A percentile compares a stretch with the other conserved stretches of the same genome.
phyloP scores from a whole-genome alignment of 495 filamentous ascomycete genomes.

The Aspergillus ellipticus region DNA sequence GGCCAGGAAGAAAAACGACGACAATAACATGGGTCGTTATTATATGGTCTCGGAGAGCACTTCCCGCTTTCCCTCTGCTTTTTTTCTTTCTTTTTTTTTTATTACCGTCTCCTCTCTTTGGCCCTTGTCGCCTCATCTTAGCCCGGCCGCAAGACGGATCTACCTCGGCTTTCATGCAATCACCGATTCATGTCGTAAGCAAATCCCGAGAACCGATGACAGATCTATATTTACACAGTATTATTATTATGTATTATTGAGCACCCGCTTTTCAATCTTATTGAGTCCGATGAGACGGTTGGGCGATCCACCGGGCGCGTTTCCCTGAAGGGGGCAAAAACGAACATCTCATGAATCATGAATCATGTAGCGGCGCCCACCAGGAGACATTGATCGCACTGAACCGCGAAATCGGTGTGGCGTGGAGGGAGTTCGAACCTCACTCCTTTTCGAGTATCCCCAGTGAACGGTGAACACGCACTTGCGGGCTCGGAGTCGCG shows the following conservation, averaged over 20 bases:
- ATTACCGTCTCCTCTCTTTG: background rate
- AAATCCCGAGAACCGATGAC: slow-evolving; percentile 4
- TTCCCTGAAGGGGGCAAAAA: background rate
- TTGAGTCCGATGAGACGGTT: background rate
- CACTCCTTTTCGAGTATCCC: background rate
- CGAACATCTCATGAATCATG: background rate
- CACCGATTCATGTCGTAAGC: background rate
- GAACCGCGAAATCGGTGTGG: background rate
- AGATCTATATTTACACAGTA: background rate
- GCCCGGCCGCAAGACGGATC: slow-evolving; percentile 1
- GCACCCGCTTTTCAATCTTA: background rate
- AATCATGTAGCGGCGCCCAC: background rate
- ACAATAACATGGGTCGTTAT: background rate
- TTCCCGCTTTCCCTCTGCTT: background rate
- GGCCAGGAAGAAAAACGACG: background rate
- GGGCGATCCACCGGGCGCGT: background rate
- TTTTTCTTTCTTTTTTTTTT: background rate
- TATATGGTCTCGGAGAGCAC: background rate
- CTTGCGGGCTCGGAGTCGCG: slow-evolving; percentile 1
- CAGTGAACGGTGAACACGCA: background rate
- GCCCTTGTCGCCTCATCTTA: background rate
- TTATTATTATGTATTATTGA: background rate
- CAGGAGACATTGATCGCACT: background rate
- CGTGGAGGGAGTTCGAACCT: background rate
- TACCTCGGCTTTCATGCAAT: slow-evolving; percentile 1